A percentile compares a stretch with the other conserved stretches of the same genome.
Conservation (phyloP, 768 basidiomycete species). For the Cantharellus anzutake region DNA sequence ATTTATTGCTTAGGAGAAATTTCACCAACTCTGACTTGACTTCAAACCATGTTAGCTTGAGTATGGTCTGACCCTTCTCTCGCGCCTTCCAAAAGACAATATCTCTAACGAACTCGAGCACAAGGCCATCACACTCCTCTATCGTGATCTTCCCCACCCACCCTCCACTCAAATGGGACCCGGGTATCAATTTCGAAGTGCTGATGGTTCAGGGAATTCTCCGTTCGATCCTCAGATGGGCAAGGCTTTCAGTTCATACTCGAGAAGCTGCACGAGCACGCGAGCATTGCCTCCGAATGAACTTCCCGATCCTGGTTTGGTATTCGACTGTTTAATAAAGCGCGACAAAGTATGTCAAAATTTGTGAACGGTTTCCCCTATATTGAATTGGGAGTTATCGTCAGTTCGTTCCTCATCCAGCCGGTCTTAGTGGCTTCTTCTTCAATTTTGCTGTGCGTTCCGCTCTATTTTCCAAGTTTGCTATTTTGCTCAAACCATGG, state of each 20-base stretch:
- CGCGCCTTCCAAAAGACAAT: conserved; percentile 6
- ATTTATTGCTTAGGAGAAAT: conserved; percentile 13
- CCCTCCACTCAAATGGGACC: conserved; percentile 47
- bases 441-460: conserved; percentile 11
- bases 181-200: conserved; percentile 35
- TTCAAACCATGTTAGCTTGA: conserved; percentile 10
- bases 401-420: conserved; percentile 12
- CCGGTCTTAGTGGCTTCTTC: conserved; percentile 12
- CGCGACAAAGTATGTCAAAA: conserved; percentile 12
- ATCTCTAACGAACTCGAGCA: conserved; percentile 11
- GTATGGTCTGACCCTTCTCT: conserved; percentile 8
- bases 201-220: conserved; percentile 45
- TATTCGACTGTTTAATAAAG: conserved; percentile 23
- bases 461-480: neutral
- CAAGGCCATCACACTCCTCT: conserved; percentile 16
- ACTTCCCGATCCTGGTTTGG: conserved; percentile 29
- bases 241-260: conserved; percentile 40
- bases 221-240: conserved; percentile 35
- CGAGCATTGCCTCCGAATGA: conserved; percentile 22
- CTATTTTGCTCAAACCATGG: neutral
- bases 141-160: conserved; percentile 68
- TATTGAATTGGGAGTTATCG: neutral
- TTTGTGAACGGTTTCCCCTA: neutral
- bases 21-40: neutral
- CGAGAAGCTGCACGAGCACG: conserved; percentile 30